A percentile compares a stretch with the other conserved stretches of the same genome.
These are phyloP conservation scores for Phialemonium atrogriseum DNA, from an alignment of 2,329 filamentous ascomycete species.

Conservation along the genomic window DNA sequence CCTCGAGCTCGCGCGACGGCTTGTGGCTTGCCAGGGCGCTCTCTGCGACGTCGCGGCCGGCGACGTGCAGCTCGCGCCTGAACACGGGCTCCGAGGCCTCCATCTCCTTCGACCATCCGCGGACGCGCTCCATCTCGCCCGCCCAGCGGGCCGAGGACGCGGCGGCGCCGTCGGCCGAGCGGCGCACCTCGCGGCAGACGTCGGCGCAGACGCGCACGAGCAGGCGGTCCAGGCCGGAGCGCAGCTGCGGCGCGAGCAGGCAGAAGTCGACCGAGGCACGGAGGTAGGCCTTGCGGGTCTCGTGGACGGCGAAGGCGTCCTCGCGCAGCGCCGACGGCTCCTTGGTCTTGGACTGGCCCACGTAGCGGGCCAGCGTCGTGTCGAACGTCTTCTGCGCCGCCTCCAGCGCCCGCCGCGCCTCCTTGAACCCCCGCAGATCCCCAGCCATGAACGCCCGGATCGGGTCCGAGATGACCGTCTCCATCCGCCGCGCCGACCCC, in stretches of 20 bases:
- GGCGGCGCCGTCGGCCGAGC: conserved; percentile 58
- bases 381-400: conserved; percentile 79
- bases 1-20: conserved; percentile 86
- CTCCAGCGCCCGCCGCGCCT: conserved; percentile 68
- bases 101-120: conserved; percentile 92
- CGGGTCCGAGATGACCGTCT: conserved; percentile 70
- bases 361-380: conserved; percentile 69
- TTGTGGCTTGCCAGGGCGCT: conserved; percentile 60
- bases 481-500: conserved; percentile 66
- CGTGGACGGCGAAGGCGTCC: conserved; percentile 92
- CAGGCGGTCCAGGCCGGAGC: conserved; percentile 75
- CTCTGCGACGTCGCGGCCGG: conserved; percentile 76
- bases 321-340: conserved; percentile 86
- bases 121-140: conserved; percentile 81
- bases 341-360: conserved; percentile 82
- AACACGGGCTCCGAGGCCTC: conserved; percentile 80
- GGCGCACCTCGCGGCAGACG: conserved; percentile 79
- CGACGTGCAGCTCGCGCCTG: conserved; percentile 68
- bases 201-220: conserved; percentile 79
- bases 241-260: conserved; percentile 75
- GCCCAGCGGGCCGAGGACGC: conserved; percentile 58
- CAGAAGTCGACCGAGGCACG: conserved; percentile 93
- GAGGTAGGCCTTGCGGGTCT: conserved; percentile 82
- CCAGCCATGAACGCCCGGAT: conserved; percentile 68
- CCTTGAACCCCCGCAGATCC: conserved; percentile 81